Percentiles rank a stretch among this genome's conserved stretches.
These are phyloP conservation scores for Basipetospora chlamydospora DNA, from an alignment of 2,329 filamentous ascomycete species.

Conservation along the genomic window DNA sequence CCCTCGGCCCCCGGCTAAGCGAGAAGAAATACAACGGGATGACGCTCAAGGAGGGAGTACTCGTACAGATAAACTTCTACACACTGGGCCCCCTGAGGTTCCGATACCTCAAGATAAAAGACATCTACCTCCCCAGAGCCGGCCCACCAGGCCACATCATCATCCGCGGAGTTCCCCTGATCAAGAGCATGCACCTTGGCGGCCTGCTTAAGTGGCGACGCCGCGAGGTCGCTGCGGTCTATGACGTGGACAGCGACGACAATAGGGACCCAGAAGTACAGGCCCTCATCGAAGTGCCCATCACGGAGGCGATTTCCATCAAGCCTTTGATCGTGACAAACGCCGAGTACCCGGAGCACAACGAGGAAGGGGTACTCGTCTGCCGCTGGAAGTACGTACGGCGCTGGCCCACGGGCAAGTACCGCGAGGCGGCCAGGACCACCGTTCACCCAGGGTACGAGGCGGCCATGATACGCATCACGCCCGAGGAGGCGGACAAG, in stretches of 20 bases:
- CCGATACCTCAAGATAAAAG: conserved; percentile 16
- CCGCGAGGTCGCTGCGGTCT: conserved; percentile 29
- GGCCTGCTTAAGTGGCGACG: conserved; percentile 22
- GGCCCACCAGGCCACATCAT: conserved; percentile 5
- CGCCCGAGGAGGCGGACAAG: conserved; percentile 14
- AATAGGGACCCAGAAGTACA: conserved; percentile 17
- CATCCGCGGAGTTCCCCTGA: conserved; percentile 24
- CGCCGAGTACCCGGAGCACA: conserved; percentile 25
- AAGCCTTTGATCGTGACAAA: conserved; percentile 42
- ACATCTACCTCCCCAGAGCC: conserved; percentile 19
- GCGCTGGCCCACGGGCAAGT: conserved; percentile 12
- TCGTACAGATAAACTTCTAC: conserved; percentile 3
- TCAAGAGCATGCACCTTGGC: conserved; percentile 18
- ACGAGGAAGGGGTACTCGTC: conserved; percentile 24
- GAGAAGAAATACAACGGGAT: conserved; percentile 1
- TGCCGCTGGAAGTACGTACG: conserved; percentile 35
- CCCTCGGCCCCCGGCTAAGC: neutral
- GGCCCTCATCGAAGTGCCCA: conserved; percentile 25
- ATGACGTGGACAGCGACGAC: conserved; percentile 25
- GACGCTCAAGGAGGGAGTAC: neutral
- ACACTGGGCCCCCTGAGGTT: neutral
- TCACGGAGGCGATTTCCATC: conserved; percentile 21
- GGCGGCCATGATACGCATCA: conserved; percentile 17
- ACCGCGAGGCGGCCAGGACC: conserved; percentile 8
- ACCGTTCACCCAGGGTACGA: conserved; percentile 19